Conservation (phyloP, 257 asterid genomes). For the Rhazya stricta region DNA sequence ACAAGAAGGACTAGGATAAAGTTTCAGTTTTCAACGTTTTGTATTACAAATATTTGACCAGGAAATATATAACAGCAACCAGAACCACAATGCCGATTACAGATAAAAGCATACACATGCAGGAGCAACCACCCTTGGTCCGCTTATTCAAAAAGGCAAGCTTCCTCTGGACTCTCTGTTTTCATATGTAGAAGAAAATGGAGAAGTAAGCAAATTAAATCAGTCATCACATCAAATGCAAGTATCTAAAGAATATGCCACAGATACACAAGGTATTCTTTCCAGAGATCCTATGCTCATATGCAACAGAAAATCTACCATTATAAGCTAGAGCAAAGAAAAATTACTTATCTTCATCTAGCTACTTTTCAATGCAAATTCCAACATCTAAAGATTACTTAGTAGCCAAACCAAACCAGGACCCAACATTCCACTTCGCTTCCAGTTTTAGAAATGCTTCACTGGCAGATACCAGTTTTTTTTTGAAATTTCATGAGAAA, state of each 20-base stretch:
- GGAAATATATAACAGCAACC: slow-evolving; percentile 53
- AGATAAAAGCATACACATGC: slow-evolving; percentile 60
- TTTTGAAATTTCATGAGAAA: background rate
- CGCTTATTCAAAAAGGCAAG: slow-evolving; percentile 73
- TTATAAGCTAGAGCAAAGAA: background rate
- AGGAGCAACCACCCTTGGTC: slow-evolving; percentile 89
- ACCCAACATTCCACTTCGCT: background rate
- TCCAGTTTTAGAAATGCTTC: background rate
- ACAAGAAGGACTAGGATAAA: background rate
- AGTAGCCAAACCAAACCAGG: background rate
- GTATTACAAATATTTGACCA: slow-evolving; percentile 67
- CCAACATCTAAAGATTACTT: background rate
- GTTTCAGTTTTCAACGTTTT: background rate
- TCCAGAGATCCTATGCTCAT: background rate
- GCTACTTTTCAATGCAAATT: background rate
- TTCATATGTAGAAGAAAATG: slow-evolving; percentile 6
- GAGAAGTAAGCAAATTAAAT: background rate
- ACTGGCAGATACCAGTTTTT: background rate
- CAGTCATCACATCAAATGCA: background rate
- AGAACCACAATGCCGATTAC: slow-evolving; percentile 64
- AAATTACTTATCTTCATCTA: background rate
- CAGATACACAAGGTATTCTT: no score
- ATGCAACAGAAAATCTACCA: background rate
- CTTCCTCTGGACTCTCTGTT: slow-evolving; percentile 71
- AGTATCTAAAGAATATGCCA: background rate